A percentile compares a stretch with the other conserved stretches of the same genome.
Conservation (phyloP, 1,284 basidiomycete species). For the Exsudoporus floridanus region DNA sequence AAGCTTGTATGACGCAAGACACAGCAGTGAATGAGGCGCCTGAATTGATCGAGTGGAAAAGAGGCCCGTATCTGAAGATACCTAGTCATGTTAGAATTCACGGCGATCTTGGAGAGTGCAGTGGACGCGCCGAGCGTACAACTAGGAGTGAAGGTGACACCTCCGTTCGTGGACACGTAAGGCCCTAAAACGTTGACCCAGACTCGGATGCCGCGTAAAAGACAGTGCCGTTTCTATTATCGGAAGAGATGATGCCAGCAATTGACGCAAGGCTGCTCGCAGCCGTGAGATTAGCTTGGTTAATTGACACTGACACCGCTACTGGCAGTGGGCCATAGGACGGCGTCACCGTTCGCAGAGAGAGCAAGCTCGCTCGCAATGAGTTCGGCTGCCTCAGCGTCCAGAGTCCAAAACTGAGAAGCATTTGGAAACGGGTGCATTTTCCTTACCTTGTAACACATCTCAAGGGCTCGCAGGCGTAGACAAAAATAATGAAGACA, state of each 20-base stretch:
- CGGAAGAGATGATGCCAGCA: slow-evolving; percentile 12
- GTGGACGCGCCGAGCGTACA: slow-evolving; percentile 4
- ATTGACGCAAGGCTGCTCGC: slow-evolving; percentile 6
- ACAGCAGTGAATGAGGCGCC: neutral
- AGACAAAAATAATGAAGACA: too few species aligned
- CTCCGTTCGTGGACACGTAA: slow-evolving; percentile 9
- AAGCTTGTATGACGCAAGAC: slow-evolving; percentile 1
- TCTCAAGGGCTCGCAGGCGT: too few species aligned
- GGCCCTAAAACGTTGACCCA: slow-evolving; percentile 6
- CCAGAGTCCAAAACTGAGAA: slow-evolving; percentile 3
- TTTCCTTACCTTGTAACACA: slow-evolving; percentile 6
- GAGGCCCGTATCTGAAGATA: slow-evolving; percentile 11
- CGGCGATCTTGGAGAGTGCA: slow-evolving; percentile 9
- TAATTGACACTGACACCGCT: slow-evolving; percentile 12
- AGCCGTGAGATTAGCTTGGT: slow-evolving; percentile 4
- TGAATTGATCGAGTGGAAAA: slow-evolving; percentile 6
- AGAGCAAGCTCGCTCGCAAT: slow-evolving; percentile 8
- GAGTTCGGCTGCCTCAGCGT: slow-evolving; percentile 7
- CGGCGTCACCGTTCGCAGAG: slow-evolving; percentile 8
- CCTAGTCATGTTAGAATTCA: slow-evolving; percentile 4
- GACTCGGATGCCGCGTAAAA: slow-evolving; percentile 12
- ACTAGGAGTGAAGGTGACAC: slow-evolving; percentile 2
- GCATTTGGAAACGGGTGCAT: neutral
- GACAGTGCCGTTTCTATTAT: slow-evolving; percentile 8
- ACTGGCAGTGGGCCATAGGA: slow-evolving; percentile 5